Conservation (phyloP, 441 rosid genomes). For the Syzygium malaccense region DNA sequence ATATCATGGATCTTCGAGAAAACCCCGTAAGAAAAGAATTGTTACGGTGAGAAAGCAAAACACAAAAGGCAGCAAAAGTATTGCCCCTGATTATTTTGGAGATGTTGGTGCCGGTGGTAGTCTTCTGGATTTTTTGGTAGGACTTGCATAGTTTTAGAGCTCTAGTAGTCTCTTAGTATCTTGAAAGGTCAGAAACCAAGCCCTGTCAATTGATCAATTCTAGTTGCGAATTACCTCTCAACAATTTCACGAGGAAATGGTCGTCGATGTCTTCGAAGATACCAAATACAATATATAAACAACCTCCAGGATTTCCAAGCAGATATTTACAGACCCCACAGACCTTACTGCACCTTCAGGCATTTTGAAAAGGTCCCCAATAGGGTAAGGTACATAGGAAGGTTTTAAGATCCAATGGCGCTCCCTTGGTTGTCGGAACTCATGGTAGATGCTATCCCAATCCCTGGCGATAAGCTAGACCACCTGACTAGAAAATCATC, state of each 20-base stretch:
- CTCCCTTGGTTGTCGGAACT: neutral
- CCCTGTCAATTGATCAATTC: neutral
- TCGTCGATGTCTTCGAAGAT: accelerated
- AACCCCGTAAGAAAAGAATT: neutral
- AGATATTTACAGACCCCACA: neutral
- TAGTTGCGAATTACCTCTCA: neutral
- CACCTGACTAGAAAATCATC: too few relatives aligned
- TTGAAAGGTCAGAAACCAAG: neutral
- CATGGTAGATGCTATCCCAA: neutral
- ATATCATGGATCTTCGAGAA: too few relatives aligned
- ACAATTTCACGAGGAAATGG: accelerated
- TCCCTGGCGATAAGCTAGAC: neutral
- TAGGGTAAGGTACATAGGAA: too few relatives aligned
- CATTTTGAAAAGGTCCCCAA: neutral
- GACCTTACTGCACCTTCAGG: neutral
- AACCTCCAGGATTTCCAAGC: neutral
- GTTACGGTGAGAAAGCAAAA: neutral
- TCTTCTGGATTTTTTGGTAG: neutral
- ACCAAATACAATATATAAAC: accelerated
- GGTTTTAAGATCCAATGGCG: too few relatives aligned
- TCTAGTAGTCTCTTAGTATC: neutral
- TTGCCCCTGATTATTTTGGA: neutral
- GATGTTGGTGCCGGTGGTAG: neutral
- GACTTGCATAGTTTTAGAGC: neutral
- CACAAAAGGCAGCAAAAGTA: neutral